Evolutionary conservation across 768 basidiomycete genomes (phyloP), one percentile per base, ranked within the genome.

Genomic region (Pisolithus sp.): DNA sequence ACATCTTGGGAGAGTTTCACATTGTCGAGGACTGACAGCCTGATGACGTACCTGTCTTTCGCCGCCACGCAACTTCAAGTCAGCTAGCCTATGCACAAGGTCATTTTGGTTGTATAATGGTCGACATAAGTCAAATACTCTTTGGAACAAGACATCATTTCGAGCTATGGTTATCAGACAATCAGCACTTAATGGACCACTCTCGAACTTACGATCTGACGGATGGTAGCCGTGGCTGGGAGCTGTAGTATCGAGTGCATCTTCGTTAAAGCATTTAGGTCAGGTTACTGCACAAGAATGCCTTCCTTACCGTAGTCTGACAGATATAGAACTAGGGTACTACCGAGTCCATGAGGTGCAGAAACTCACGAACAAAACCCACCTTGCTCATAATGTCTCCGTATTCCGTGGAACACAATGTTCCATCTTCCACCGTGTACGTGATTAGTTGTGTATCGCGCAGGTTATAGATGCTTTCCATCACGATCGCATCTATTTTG

Each of bases 381-480:
- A 85, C 90, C 74, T 85, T 90, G 79, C 83, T 88, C 88, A 91
- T 92, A 49, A 89, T 82, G 53, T 93, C 86, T 1, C 90, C 89
- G 56, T 78, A 89, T 50, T 89, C 82, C 2, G 89, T 91, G 6
- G 82, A 81, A 18, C 61, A 63, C 20, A 91, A 68, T 12, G 71
- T 74, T 2, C 69, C 71, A 3, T 76, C 70, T 9, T 61, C 59
- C 4, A 70, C 65, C 2, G 69, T 67, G 12, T 76, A 71, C n/a
- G 74, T 68, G 7, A 92, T 73, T 42, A 91, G 67, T 47, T 83
- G 71, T 2, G 81, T 78, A 48, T 82, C 67, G 46, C 81, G 78
- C 40, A 99, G 66, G 49, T 72, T 75, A 39, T 66, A 58, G 23
- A 92, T 72, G 51, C 82, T 85, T 48, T 85, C 74, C 63, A 76